A percentile compares a stretch with the other conserved stretches of the same genome.
phyloP scores from a whole-genome alignment of 75 land plant species.

The Sequoia sempervirens region DNA sequence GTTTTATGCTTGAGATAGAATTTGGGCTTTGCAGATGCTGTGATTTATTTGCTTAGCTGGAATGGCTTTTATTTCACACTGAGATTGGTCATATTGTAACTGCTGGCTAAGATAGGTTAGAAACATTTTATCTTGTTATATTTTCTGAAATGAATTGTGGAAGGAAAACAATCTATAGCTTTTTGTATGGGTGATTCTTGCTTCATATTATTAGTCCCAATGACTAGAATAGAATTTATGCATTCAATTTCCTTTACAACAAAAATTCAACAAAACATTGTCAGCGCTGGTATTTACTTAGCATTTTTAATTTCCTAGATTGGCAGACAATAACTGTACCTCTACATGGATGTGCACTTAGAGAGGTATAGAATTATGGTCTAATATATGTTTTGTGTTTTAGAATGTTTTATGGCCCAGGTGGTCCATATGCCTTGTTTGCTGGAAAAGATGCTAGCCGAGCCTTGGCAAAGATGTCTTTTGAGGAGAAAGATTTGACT shows the following conservation, averaged over 20 bases:
- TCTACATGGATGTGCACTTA: not conserved
- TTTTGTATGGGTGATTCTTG: not conserved
- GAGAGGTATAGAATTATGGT: not conserved
- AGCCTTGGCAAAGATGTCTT: constrained; percentile 94
- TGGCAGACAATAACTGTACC: not conserved
- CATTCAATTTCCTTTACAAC: not conserved
- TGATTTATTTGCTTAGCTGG: not conserved
- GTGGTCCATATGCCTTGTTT: constrained; percentile 85
- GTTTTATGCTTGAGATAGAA: not conserved
- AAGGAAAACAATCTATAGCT: not conserved
- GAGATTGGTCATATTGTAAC: not conserved
- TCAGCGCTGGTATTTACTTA: not conserved
- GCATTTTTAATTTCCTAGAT: not conserved
- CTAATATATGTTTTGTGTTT: not conserved
- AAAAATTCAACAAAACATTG: not conserved
- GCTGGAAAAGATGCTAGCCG: constrained; percentile 91
- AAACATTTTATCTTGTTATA: no score
- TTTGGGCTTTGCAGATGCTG: not conserved
- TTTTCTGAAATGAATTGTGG: not conserved
- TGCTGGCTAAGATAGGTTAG: not conserved
- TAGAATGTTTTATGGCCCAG: constrained; percentile 94
- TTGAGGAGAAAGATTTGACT: constrained; percentile 79
- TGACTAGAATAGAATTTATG: not conserved
- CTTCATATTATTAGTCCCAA: not conserved
- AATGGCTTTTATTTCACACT: not conserved